These are phyloP conservation scores for Sphaerostilbella broomeana DNA, from an alignment of 2,329 filamentous ascomycete genomes.

Conservation along the genomic window DNA sequence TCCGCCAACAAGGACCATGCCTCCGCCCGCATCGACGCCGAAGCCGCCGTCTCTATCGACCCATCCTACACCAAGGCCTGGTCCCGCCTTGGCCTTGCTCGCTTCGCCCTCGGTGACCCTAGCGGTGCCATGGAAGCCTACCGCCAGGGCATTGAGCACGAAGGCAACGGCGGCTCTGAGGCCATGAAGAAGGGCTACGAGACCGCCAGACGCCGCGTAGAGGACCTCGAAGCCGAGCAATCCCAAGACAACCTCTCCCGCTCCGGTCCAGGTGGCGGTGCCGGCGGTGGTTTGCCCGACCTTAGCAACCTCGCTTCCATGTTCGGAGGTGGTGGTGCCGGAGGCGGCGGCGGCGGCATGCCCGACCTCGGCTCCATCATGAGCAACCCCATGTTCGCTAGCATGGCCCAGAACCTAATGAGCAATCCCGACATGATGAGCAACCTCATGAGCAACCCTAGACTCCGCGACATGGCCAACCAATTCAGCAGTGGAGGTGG, in stretches of 20 bases:
- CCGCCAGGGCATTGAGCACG: conserved; percentile 82
- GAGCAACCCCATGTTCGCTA: conserved; percentile 97
- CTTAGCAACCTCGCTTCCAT: conserved; percentile 64
- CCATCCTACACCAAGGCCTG: conserved; percentile 96
- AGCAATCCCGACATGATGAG: conserved; percentile 88
- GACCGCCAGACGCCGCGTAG: conserved; percentile 81
- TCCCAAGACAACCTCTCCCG: conserved; percentile 29
- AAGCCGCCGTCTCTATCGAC: conserved; percentile 81
- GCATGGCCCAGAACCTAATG: conserved; percentile 97
- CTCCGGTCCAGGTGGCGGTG: conserved; percentile 43
- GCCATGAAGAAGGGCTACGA: conserved; percentile 97
- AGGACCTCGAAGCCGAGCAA: conserved; percentile 60
- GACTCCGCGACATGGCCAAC: conserved; percentile 79
- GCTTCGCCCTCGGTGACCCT: conserved; percentile 85
- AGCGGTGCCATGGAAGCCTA: conserved; percentile 94
- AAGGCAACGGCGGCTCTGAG: conserved; percentile 89
- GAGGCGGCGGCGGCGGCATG: conserved; percentile 68
- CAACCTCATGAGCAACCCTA: conserved; percentile 91
- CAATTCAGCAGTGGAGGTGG: conserved; percentile 70
- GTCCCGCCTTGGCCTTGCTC: conserved; percentile 85
- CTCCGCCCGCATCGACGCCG: conserved; percentile 78
- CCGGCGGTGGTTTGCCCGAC: conserved; percentile 62
- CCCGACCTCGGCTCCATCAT: conserved; percentile 82
- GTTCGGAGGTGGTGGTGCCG: conserved; percentile 59
- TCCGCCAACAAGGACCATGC: conserved; percentile 78